phyloP scores from a whole-genome alignment of 129 eudicot genomes.

The Pseudognaphalium luteoalbum region DNA sequence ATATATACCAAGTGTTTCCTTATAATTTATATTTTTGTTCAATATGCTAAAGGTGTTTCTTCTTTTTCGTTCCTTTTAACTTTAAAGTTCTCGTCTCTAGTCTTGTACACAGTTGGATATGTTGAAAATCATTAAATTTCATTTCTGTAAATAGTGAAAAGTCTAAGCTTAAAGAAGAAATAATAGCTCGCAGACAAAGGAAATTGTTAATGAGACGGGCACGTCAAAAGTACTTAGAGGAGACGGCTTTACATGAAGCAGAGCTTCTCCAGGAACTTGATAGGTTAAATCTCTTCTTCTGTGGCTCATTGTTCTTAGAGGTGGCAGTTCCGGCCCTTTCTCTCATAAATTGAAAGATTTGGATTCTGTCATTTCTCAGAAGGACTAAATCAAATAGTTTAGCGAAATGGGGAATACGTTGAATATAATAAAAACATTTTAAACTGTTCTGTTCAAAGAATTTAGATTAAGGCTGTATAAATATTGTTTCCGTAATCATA shows the following conservation, averaged over 20 bases:
- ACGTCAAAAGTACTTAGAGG: conserved; percentile 77
- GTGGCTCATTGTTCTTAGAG: neutral
- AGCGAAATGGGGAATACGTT: neutral
- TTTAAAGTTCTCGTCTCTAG: neutral
- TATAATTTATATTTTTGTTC: neutral
- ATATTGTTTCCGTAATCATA: neutral
- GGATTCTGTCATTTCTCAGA: neutral
- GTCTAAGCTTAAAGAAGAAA: conserved; percentile 74
- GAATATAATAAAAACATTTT: neutral
- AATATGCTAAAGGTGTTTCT: neutral
- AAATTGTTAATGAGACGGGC: conserved; percentile 64
- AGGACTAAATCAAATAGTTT: neutral
- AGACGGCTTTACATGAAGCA: conserved; percentile 78
- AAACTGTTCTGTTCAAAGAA: neutral
- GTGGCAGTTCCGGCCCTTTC: neutral
- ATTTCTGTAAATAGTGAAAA: conserved; percentile 55
- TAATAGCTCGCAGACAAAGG: conserved; percentile 77
- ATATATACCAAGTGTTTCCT: neutral
- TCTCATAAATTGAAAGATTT: neutral
- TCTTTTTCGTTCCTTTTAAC: neutral
- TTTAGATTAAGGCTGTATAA: neutral
- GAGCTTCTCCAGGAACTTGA: conserved; percentile 88
- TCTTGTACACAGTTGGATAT: conserved; percentile 1
- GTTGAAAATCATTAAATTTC: conserved; percentile 1
- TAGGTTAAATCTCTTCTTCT: conserved; percentile 48